These are phyloP conservation scores for Hymenoscyphus scutula DNA, from an alignment of 2,329 filamentous ascomycete species.

Conservation along the genomic window DNA sequence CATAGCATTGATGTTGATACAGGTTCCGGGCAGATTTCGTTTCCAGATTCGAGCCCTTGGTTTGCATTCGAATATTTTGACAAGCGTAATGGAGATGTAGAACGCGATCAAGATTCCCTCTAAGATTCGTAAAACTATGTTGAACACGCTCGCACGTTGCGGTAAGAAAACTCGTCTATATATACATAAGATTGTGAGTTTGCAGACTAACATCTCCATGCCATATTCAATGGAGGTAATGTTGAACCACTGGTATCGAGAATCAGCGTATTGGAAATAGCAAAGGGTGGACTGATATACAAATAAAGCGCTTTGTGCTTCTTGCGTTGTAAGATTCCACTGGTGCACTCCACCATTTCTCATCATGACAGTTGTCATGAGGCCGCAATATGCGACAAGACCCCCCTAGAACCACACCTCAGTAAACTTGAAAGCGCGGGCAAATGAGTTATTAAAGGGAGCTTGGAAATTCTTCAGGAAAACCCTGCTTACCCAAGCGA, in stretches of 20 bases:
- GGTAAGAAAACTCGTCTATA: slow-evolving; percentile 6
- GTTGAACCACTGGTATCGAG: slow-evolving; percentile 6
- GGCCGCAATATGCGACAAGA: background rate
- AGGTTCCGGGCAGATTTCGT: background rate
- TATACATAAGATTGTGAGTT: background rate
- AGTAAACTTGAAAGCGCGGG: no score
- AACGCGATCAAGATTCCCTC: background rate
- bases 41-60: background rate
- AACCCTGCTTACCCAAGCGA: slow-evolving; percentile 8
- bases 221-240: background rate
- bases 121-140: background rate
- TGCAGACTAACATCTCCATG: background rate
- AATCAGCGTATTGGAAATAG: background rate
- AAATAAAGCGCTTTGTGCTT: background rate
- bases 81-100: background rate
- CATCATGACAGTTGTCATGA: background rate
- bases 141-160: background rate
- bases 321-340: background rate
- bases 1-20: background rate
- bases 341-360: background rate
- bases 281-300: background rate
- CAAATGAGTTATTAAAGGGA: no score
- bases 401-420: no score
- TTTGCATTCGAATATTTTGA: slow-evolving; percentile 7
- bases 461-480: no score